Evolutionary conservation across 129 eudicot species (phyloP).

Genomic region (Deinandra increscens): DNA sequence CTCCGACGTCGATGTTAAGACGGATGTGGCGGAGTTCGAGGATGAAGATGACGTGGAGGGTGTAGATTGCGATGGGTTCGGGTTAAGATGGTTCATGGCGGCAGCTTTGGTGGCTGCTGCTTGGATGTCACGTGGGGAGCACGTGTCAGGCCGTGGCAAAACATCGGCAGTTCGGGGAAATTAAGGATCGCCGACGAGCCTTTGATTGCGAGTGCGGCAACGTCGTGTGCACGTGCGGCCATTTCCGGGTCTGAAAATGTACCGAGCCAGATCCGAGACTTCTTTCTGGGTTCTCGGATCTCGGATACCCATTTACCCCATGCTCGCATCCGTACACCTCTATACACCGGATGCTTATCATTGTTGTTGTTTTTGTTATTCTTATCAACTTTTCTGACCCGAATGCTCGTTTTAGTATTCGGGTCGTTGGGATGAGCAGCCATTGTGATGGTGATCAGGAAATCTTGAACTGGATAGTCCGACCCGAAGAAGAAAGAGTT

Average conservation of each 20-base stretch:
- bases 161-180: slow-evolving; percentile 49
- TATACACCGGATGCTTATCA: slow-evolving; percentile 34
- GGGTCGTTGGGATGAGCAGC: not conserved
- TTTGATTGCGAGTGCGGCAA: slow-evolving; percentile 34
- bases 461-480: slow-evolving; percentile 25
- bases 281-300: slow-evolving; percentile 42
- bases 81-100: slow-evolving; percentile 33
- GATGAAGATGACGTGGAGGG: slow-evolving; percentile 40
- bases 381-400: slow-evolving; percentile 11
- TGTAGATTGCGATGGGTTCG: slow-evolving; percentile 16
- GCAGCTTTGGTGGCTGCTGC: slow-evolving; percentile 73
- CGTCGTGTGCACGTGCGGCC: slow-evolving; percentile 50
- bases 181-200: slow-evolving; percentile 49
- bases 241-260: slow-evolving; percentile 40
- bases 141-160: slow-evolving; percentile 46
- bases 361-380: slow-evolving; percentile 15
- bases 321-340: slow-evolving; percentile 43
- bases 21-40: slow-evolving; percentile 15
- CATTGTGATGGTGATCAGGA: slow-evolving; percentile 18
- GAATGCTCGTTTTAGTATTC: slow-evolving; percentile 20
- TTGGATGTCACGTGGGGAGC: slow-evolving; percentile 53
- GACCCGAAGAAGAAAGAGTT: not conserved
- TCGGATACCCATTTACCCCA: slow-evolving; percentile 49
- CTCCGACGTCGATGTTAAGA: slow-evolving; percentile 24
- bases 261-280: slow-evolving; percentile 46